Evolutionary conservation across 2,329 filamentous ascomycete species (phyloP).

Genomic region (Trichoderma lentiforme): DNA sequence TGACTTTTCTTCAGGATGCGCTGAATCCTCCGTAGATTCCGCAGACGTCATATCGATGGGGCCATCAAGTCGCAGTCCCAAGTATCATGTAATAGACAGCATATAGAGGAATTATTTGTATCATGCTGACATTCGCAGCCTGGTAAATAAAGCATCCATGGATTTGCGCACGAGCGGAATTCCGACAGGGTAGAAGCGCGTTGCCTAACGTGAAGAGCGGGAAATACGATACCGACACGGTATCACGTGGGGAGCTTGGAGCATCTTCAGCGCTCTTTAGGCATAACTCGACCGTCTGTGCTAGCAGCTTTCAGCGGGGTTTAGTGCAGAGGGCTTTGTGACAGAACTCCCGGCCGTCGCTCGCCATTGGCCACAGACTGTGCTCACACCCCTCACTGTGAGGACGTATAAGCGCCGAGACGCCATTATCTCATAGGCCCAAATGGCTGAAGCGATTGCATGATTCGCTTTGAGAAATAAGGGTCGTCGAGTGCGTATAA

Average conservation of each 20-base stretch:
- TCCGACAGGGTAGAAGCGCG: not conserved
- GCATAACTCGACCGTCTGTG: not conserved
- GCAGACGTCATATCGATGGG: constrained; percentile 14
- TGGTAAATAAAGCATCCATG: not conserved
- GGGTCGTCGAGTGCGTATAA: constrained; percentile 9
- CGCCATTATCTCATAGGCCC: not conserved
- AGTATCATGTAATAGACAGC: not conserved
- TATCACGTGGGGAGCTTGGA: constrained; percentile 7
- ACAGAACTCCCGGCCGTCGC: not conserved
- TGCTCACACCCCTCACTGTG: constrained; percentile 17
- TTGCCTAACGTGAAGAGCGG: not conserved
- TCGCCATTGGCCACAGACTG: constrained; percentile 11
- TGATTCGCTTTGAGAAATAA: not conserved
- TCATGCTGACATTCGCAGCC: not conserved
- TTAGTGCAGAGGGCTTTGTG: not conserved
- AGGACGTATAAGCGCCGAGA: constrained; percentile 18
- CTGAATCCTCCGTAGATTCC: constrained; percentile 12
- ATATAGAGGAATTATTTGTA: not conserved
- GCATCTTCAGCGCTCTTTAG: not conserved
- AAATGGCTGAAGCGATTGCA: not conserved
- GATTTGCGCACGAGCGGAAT: not conserved
- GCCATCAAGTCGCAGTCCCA: not conserved
- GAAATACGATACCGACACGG: constrained; percentile 13
- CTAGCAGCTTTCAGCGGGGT: not conserved
- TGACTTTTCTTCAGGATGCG: constrained; percentile 21